Evolutionary conservation across 78 protist genomes (phyloP), one percentile per base, ranked within the genome.

Genomic region (Dictyostelium brefeldianum): DNA sequence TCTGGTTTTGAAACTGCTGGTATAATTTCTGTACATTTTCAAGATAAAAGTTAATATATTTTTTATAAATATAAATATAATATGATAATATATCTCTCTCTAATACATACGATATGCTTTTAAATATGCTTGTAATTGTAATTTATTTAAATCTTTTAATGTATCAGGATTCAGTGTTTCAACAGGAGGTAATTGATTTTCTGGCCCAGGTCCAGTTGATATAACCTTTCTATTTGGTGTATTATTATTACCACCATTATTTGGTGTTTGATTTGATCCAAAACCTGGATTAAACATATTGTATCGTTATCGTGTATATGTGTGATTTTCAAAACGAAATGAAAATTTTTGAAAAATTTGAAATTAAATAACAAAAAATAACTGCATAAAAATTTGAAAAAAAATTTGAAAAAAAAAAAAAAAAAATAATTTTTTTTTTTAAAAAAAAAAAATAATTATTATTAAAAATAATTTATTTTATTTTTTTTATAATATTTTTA

Each of bases 1-100:
- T 85, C 92, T 73, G 92, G 92, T 75, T 85, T 85, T 29, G 92
- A 75, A 59, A 22, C 56, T 15, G 75, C 92, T 74, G 83, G 81
- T 46, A 29, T 14, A 22, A 85, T 59, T 22, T 74, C 92, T 85
- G 41, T 50, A 25, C 15, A 78, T n/a, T n/a, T n/a, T n/a, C n/a
- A 10, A 7, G n/a, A n/a, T n/a, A n/a, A n/a, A n/a, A n/a, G n/a
- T n/a, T n/a, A n/a, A n/a, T n/a, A n/a, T n/a, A 20, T 25, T 8
- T 8, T 12, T 64, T n/a, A n/a, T n/a, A n/a, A n/a, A n/a, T n/a
- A n/a, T 46, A 15, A 18, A 46, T 18, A 75, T 75, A 46, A 22
- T 50, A 5, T 9, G 80, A 6, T 9, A 22, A 5, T 22, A 5
- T 75, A 2, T 17, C 5, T 5, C 25, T 3, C n/a, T n/a, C n/a